Base-by-base conservation (phyloP, 2,329 filamentous ascomycete genomes). In the Botryotinia narcissicola region DNA sequence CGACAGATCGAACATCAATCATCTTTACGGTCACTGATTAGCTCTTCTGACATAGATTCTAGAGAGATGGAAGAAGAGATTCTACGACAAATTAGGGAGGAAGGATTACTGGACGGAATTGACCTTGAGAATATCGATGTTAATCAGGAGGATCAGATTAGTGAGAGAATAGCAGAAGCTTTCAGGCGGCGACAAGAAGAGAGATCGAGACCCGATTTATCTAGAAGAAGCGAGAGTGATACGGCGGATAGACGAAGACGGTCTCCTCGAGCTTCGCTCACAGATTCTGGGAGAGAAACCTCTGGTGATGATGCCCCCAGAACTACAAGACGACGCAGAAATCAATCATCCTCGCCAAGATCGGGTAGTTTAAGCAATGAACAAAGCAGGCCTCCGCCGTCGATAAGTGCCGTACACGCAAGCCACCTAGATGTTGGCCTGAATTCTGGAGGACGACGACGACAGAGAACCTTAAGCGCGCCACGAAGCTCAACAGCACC, bases 51-150 rank as follows among this genome's bases (percentile, higher is more conserved):
- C 75, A 86, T 93, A 73, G 93, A 93, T 77, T 90, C 91, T 63
- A 87, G 90, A 32, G 92, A 95, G 77, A 91, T 97, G 78, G 92
- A 97, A 80, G 90, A 92, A 74, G 94, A 97, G 80, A 97, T 98
- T 74, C 89, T 97, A 77, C 89, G 93, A 61, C 94, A 97, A 80
- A 97, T 97, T 74, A 88, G 95, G 77, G 92, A 95, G 76, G 94
- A 97, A 80, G 94, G 95, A 0, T 84, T 98, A 32, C 83, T 97
- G 48, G 93, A 98, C 78, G 95, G 94, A 29, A 90, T 98, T 64
- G 95, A 98, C 80, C 84, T 98, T 72, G 93, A 96, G 78, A 95
- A 95, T 76, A 90, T 98, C 71, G 94, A 95, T 75, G 86, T 94
- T 25, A 89, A 86, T 67, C 93, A 94, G 79, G 94, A 98, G 80